Base-by-base conservation (phyloP, 148 eudicot genomes). In the Persicaria tinctoria region DNA sequence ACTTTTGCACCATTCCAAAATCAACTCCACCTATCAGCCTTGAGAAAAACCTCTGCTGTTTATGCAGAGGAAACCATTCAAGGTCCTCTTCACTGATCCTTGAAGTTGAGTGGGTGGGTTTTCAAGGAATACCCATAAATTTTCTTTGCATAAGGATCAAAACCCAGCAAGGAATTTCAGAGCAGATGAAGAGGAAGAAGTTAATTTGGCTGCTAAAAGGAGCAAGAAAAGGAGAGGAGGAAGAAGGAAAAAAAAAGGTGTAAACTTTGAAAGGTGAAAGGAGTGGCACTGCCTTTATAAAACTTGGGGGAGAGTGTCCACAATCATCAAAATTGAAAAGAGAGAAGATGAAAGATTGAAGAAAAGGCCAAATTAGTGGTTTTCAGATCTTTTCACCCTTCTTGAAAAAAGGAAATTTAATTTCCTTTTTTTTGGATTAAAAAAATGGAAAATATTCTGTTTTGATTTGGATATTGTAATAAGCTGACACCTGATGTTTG, bases 401-500 rank as follows among this genome's bases (percentile, higher is more conserved):
- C 44, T 27, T 27, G 46, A 32, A 63, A 56, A 7, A 63, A 3
- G 4, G 46, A 63, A 32, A 63, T 9, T 27, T 12, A 27, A 63
- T 27, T 57, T 5, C 17, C 8, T 10, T 57, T 57, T 23, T 62
- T 57, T 17, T 57, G 5, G 63, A 27, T 6, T 6, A 6, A 63
- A 32, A 18, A 59, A 32, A 32, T 32, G 41, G 23, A n/a, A 63
- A 11, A 4, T 63, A 32, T 63, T 63, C 46, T 32, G 66, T 60
- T 60, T 23, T 63, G 13, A 63, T 63, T 63, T 10, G 68, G 68
- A 63, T 63, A 18, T 63, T 63, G 32, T 63, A 63, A 63, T 63
- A 63, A 63, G 68, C 45, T 63, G 68, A 63, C 45, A 63, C 68
- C 68, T 63, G 68, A 63, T 63, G 46, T 63, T 63, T 63, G 68